These are phyloP conservation scores for Teratosphaeriaceae sp. DNA, from an alignment of 2,329 filamentous ascomycete genomes.

Conservation along the genomic window DNA sequence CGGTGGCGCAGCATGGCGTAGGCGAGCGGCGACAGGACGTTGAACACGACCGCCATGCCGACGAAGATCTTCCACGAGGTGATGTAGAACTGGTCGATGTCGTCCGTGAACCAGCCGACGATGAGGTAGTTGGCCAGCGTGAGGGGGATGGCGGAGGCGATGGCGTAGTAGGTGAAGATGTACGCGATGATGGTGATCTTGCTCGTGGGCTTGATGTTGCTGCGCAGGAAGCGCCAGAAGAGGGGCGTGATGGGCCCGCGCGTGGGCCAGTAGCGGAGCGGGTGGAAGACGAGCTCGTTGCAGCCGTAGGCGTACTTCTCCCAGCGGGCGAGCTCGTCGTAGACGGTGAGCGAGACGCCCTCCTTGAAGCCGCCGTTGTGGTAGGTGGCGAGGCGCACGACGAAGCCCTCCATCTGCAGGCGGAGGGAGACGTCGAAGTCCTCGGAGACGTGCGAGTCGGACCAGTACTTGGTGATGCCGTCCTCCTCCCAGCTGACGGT, in stretches of 20 bases:
- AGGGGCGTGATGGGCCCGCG: conserved; percentile 72
- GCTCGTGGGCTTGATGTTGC: conserved; percentile 66
- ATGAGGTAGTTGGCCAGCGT: conserved; percentile 69
- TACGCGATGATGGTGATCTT: conserved; percentile 72
- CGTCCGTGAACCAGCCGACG: conserved; percentile 68
- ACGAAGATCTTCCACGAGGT: conserved; percentile 77
- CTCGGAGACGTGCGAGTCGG: conserved; percentile 70
- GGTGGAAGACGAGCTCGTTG: conserved; percentile 76
- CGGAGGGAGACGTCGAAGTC: conserved; percentile 78
- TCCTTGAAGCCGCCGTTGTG: conserved; percentile 74
- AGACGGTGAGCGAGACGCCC: conserved; percentile 75
- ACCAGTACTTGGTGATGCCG: conserved; percentile 70
- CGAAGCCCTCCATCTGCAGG: conserved; percentile 65
- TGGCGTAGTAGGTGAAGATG: conserved; percentile 74
- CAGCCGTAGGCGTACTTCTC: too few relatives aligned
- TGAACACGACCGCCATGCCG: conserved; percentile 71
- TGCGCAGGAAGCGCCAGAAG: conserved; percentile 66
- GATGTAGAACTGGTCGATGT: conserved; percentile 73
- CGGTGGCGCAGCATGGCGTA: conserved; percentile 69
- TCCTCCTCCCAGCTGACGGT: conserved; percentile 63
- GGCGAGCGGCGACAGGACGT: conserved; percentile 64
- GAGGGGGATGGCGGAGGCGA: conserved; percentile 68
- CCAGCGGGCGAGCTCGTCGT: conserved; percentile 79
- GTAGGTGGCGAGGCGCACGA: conserved; percentile 66
- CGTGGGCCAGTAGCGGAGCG: conserved; percentile 64